A percentile compares a stretch with the other conserved stretches of the same genome.
phyloP scores from a whole-genome alignment of 192 early-diverging fungal species.

The Coemansia sp. region DNA sequence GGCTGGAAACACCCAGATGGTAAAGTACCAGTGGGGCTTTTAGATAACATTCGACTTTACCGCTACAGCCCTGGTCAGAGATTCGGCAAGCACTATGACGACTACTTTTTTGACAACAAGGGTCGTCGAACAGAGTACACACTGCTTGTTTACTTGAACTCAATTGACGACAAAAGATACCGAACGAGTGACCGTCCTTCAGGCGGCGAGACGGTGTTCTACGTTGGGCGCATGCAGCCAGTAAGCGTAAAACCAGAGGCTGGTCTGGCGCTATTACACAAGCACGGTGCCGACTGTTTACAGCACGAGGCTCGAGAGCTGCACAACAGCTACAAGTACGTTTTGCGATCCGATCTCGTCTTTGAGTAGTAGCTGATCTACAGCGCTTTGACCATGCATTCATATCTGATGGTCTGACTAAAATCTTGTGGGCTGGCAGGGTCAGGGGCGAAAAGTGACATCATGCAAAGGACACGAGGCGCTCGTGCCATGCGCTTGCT shows the following conservation, averaged over 20 bases:
- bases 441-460: background rate
- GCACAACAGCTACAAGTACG: conserved; percentile 60
- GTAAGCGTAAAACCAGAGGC: conserved; percentile 59
- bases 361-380: conserved; percentile 27
- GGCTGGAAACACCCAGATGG: conserved; percentile 43
- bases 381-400: background rate
- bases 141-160: conserved; percentile 61
- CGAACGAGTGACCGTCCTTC: conserved; percentile 22
- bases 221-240: conserved; percentile 55
- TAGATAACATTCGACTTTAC: conserved; percentile 63
- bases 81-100: conserved; percentile 66
- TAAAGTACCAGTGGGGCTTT: conserved; percentile 52
- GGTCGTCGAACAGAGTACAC: conserved; percentile 62
- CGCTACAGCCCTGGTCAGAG: conserved; percentile 62
- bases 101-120: conserved; percentile 54
- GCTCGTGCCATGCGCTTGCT: background rate
- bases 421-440: background rate
- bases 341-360: conserved; percentile 62
- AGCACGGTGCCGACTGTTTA: conserved; percentile 64
- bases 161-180: conserved; percentile 43
- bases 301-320: conserved; percentile 62
- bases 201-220: conserved; percentile 55
- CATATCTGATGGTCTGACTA: background rate
- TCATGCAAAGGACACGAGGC: background rate
- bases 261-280: conserved; percentile 61